A percentile compares a stretch with the other conserved stretches of the same genome.
phyloP scores from a whole-genome alignment of 441 rosid genomes.

The Syzygium malaccense region DNA sequence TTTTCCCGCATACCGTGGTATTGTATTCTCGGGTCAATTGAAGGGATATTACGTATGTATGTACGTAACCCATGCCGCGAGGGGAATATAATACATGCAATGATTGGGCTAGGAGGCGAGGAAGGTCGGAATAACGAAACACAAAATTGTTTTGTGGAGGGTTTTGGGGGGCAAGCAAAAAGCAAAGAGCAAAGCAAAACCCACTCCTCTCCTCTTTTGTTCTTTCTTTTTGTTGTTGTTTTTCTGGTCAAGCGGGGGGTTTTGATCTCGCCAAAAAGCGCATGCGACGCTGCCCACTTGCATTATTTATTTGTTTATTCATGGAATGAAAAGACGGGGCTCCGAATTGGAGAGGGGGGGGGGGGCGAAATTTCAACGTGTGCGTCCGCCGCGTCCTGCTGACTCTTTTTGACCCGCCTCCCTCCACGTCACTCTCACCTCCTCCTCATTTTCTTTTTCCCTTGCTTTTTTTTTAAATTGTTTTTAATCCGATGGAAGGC shows the following conservation, averaged over 20 bases:
- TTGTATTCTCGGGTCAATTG: background rate
- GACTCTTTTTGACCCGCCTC: background rate
- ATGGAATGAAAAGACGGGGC: too few relatives aligned
- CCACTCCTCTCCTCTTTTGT: background rate
- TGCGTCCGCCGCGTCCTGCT: background rate
- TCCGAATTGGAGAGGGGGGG: too few relatives aligned
- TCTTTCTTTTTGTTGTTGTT: background rate
- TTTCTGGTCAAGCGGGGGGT: background rate
- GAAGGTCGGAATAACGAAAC: background rate
- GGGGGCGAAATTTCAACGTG: background rate
- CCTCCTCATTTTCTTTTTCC: background rate
- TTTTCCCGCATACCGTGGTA: too few relatives aligned
- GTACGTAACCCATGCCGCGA: background rate
- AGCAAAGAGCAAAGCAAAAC: background rate
- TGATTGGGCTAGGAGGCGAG: background rate
- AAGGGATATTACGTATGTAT: background rate
- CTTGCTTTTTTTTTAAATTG: background rate
- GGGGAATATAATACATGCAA: background rate
- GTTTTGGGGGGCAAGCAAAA: background rate
- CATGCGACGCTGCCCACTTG: background rate
- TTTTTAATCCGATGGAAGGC: background rate
- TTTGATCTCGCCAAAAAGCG: background rate
- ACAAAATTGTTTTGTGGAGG: background rate
- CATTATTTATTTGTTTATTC: background rate
- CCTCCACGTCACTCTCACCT: background rate